Conservation (phyloP, 1,284 basidiomycete genomes). For the Naganishia sp. region DNA sequence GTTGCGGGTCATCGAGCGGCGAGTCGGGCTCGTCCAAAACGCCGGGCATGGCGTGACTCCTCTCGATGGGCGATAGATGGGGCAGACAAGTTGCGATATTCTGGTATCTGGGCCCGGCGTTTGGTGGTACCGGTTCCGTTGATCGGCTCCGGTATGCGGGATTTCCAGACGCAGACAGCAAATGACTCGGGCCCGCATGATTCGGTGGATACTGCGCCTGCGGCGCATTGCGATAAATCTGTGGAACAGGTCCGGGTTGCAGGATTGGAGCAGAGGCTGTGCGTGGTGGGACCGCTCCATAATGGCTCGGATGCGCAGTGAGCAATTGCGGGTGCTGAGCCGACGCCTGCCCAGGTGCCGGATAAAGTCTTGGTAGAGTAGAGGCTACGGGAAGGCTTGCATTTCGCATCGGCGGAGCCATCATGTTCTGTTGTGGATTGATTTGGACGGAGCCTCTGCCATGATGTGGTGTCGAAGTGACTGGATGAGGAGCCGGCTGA, state of each 20-base stretch:
- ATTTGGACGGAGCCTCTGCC: background rate
- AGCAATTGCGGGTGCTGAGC: background rate
- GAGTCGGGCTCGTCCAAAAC: slow-evolving; percentile 68
- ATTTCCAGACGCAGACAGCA: background rate
- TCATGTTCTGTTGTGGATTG: background rate
- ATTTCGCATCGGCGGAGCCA: slow-evolving; percentile 14
- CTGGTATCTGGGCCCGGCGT: background rate
- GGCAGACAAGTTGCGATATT: slow-evolving; percentile 1
- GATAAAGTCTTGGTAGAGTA: background rate
- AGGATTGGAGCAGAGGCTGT: slow-evolving; percentile 11
- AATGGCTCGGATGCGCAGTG: background rate
- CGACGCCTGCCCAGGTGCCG: background rate
- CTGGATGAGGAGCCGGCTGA: background rate
- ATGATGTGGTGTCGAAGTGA: background rate
- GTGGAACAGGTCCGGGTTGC: background rate
- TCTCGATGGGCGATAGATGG: slow-evolving; percentile 11
- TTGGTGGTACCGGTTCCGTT: background rate
- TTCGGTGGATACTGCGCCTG: background rate
- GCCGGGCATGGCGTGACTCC: background rate
- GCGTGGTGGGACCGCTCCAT: slow-evolving; percentile 3
- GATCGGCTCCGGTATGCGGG: background rate
- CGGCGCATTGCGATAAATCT: background rate
- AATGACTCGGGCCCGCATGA: background rate
- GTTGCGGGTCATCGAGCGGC: slow-evolving; percentile 62
- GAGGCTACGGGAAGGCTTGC: slow-evolving; percentile 11